Base-by-base conservation (phyloP, 768 basidiomycete genomes). In the Dioszegia hungarica region DNA sequence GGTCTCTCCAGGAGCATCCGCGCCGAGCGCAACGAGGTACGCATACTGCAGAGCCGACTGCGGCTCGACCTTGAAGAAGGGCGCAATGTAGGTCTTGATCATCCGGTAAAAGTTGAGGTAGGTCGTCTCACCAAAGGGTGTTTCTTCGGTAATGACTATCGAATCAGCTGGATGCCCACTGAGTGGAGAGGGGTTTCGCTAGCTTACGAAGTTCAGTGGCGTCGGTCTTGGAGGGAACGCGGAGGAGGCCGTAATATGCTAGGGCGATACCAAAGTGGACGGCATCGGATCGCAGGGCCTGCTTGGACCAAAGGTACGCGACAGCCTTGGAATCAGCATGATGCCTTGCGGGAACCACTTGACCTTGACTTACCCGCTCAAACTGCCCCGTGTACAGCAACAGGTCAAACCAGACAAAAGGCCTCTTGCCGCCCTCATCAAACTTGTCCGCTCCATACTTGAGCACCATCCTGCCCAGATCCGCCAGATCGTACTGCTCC, bases 41-140 rank as follows among this genome's bases (percentile, higher is more conserved):
- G 93, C 87, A 63, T 97, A 98, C 76, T 99, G 92, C 48, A 99
- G 77, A 0, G 93, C 94, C 67, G 93, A 89, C 68, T 88, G 86
- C 0, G 93, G 88, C 64, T 95, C 94, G 82, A 90, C 84, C 77
- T 87, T 89, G 25, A 88, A 88, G 72, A 98, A 95, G 58, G 87
- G 88, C 33, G 90, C 84, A 40, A 95, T 85, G 71, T 99, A 97
- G 15, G 91, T 87, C 84, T 91, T 92, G 57, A 92, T 83, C 20
- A 97, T 75, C 2, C 89, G 88, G 0, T 90, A 83, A 20, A 98
- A 79, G 71, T 87, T 88, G 43, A 93, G 78, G 54, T 61, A 62
- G 15, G 61, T 54, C 28, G 57, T 53, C 34, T 70, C 63, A 34
- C 66, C 64, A 38, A 27, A 25, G 10, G 58, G 41, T 3, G 57